Percentiles rank a stretch among this genome's conserved stretches.
Evolutionary conservation across 2,329 filamentous ascomycete genomes (phyloP).

Genomic region (Botrytis squamosa): DNA sequence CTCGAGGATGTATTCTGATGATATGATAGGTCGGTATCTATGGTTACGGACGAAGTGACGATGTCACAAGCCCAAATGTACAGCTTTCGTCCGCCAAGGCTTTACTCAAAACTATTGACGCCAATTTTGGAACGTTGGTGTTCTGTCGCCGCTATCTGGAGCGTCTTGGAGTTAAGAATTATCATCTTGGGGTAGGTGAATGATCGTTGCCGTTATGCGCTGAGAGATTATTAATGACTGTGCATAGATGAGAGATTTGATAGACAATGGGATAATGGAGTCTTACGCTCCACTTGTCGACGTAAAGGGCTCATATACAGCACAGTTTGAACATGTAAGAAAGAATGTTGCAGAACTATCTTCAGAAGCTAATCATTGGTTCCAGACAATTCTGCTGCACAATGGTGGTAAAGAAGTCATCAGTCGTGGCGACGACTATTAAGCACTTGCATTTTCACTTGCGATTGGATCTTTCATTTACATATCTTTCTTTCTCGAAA

Average conservation of each 20-base stretch:
- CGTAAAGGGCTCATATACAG: constrained; percentile 58
- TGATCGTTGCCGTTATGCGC: background rate
- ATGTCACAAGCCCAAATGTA: constrained; percentile 42
- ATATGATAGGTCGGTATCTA: constrained; percentile 48
- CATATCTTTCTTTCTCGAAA: background rate
- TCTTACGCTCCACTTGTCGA: constrained; percentile 57
- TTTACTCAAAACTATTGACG: constrained; percentile 57
- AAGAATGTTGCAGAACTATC: background rate
- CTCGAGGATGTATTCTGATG: constrained; percentile 22
- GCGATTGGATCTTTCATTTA: background rate
- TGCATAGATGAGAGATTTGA: constrained; percentile 57
- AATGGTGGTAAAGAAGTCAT: constrained; percentile 50
- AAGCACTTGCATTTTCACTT: constrained; percentile 19
- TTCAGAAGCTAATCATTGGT: constrained; percentile 21
- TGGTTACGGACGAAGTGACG: constrained; percentile 48
- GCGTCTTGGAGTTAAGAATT: constrained; percentile 58
- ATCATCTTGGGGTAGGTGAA: constrained; percentile 53
- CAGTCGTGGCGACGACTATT: constrained; percentile 54
- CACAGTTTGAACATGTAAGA: constrained; percentile 60
- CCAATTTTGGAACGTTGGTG: constrained; percentile 61
- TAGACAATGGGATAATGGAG: constrained; percentile 57
- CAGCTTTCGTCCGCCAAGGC: constrained; percentile 54
- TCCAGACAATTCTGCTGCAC: constrained; percentile 49
- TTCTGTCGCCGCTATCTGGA: constrained; percentile 64
- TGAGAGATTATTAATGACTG: constrained; percentile 26